Conservation (phyloP, 139 green algal species). For the Micractinium conductrix region DNA sequence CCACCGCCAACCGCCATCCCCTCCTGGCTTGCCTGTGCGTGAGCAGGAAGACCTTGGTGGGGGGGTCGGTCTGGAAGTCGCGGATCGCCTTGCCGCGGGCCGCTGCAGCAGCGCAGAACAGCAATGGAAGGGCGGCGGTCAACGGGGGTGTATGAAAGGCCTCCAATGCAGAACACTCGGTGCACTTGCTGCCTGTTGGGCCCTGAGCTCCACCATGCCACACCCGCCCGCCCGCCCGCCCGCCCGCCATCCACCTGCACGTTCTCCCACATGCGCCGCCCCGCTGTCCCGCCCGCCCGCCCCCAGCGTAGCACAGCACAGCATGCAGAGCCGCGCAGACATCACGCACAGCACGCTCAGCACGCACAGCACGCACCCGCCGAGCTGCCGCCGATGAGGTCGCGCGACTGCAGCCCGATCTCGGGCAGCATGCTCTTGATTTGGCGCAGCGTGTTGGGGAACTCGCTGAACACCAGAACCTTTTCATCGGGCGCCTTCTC, state of each 20-base stretch:
- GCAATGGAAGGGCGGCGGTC: background rate
- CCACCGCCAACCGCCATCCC: too few relatives aligned
- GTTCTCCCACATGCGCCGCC: too few relatives aligned
- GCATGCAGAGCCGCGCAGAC: too few relatives aligned
- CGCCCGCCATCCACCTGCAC: too few relatives aligned
- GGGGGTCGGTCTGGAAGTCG: conserved; percentile 39
- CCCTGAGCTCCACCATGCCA: background rate
- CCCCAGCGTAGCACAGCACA: too few relatives aligned
- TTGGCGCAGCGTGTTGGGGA: conserved; percentile 3
- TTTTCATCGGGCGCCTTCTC: conserved; percentile 33
- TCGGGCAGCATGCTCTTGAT: conserved; percentile 23
- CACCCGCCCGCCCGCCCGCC: too few relatives aligned
- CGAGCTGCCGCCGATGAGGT: conserved; percentile 15
- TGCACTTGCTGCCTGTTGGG: too few relatives aligned
- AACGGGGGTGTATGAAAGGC: background rate
- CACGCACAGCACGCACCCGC: too few relatives aligned
- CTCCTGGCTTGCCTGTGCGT: conserved; percentile 13
- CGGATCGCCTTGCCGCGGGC: conserved; percentile 24
- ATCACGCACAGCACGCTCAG: too few relatives aligned
- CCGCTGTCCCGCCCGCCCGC: too few relatives aligned
- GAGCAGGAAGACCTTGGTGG: conserved; percentile 45
- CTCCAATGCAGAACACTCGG: too few relatives aligned
- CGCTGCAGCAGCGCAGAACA: background rate
- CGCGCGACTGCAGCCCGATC: conserved; percentile 14
- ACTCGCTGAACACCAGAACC: conserved; percentile 21